Evolutionary conservation across 257 asterid genomes (phyloP), one percentile per base, ranked within the genome.

Genomic region (Solanum appendiculatum): DNA sequence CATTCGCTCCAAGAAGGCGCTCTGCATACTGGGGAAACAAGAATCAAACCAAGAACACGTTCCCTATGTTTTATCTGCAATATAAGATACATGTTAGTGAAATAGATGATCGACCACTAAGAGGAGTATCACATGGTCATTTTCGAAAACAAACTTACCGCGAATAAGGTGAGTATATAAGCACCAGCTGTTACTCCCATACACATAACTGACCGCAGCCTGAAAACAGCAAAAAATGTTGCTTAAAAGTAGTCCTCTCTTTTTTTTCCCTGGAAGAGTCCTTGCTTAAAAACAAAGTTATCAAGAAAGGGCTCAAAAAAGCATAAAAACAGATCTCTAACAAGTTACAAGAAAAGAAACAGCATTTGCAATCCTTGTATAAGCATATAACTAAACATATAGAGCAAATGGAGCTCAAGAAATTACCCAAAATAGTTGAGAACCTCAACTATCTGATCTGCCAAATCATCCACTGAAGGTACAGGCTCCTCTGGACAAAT

Each of bases 121-220:
- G 60, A 77, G 83, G 83, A 77, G 83, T 77, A 42, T 77, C 60
- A 42, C 60, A 13, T 77, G 14, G 63, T 15, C 37, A 13, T 2
- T 77, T 75, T 77, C 42, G 9, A 42, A 60, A 66, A 54, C 64
- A 86, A 87, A 91, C 98, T 36, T 94, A 96, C 99, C 25, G 99
- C 95, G 73, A 96, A 96, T 87, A 93, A 86, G 83, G 99, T 90
- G 87, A 96, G 95, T 87, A 96, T 86, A 91, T 96, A 96, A 91
- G 98, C 99, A 78, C 99, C 99, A 60, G 98, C 99, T 88, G 89
- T 92, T 78, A 92, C 99, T 86, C 99, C 98, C 99, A 96, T 96
- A 92, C 96, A 92, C 98, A 96, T 96, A 87, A 96, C 99, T 89
- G 97, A 93, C 86, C 95, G 97, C 63, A 96, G 95, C 93, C 99